Percentiles rank a stretch among this genome's conserved stretches.
phyloP scores from a whole-genome alignment of 306 rosid genomes.

The Lathyrus tuberosus region DNA sequence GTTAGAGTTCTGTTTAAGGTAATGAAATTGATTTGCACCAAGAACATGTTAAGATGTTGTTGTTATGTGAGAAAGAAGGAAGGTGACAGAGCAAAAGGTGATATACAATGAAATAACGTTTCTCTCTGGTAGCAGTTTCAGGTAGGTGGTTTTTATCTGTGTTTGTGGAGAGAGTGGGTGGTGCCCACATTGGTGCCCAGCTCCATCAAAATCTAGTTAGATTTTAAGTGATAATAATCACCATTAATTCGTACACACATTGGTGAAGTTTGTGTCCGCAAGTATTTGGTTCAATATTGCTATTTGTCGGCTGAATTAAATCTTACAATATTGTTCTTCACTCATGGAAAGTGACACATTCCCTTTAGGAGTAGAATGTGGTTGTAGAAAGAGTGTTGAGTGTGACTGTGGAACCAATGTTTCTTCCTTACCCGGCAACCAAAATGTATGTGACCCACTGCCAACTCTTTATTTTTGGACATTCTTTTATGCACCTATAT shows the following conservation, averaged over 20 bases:
- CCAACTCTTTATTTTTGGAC: background rate
- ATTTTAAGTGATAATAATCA: too few relatives aligned
- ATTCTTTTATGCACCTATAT: too few relatives aligned
- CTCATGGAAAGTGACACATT: background rate
- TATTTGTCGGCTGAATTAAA: too few relatives aligned
- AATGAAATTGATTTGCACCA: slow-evolving; percentile 44
- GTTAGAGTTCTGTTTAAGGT: slow-evolving; percentile 44
- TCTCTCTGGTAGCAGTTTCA: slow-evolving; percentile 39
- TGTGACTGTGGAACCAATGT: slow-evolving; percentile 1
- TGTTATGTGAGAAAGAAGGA: slow-evolving; percentile 15
- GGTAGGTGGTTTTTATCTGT: slow-evolving; percentile 49
- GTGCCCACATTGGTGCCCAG: slow-evolving; percentile 9
- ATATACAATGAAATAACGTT: background rate
- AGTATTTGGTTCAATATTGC: too few relatives aligned
- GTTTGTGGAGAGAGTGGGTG: slow-evolving; percentile 2
- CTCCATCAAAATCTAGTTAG: background rate
- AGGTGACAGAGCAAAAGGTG: background rate
- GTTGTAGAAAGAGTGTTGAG: background rate
- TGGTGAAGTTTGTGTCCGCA: too few relatives aligned
- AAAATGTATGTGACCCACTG: background rate
- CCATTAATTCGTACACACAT: too few relatives aligned
- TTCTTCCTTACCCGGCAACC: background rate
- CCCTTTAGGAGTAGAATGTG: background rate
- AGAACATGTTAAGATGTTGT: slow-evolving; percentile 41
- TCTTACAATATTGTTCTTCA: background rate